Evolutionary conservation across 768 basidiomycete genomes (phyloP).

Genomic region (Baorangia bicolor): DNA sequence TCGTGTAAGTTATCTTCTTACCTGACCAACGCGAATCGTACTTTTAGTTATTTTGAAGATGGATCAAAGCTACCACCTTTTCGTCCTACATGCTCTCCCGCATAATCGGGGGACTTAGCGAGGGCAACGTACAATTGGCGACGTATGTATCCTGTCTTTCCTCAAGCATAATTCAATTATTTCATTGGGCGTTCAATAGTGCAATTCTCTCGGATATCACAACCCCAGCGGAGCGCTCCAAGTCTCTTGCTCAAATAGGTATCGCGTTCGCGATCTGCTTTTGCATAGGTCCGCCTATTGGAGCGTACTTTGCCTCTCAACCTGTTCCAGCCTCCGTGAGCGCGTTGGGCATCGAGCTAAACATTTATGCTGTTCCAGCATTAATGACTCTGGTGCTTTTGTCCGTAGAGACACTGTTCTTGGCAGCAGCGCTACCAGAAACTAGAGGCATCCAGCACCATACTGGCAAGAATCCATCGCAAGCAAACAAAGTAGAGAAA

Average conservation of each 20-base stretch:
- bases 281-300: conserved; percentile 88
- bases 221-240: conserved; percentile 73
- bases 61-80: conserved; percentile 89
- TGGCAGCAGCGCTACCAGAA: conserved; percentile 78
- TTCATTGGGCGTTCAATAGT: conserved; percentile 39
- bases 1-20: conserved; percentile 54
- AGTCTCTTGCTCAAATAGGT: conserved; percentile 87
- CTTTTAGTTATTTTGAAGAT: conserved; percentile 43
- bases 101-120: conserved; percentile 88
- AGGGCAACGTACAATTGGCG: conserved; percentile 96
- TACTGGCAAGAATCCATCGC: conserved; percentile 17
- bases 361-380: conserved; percentile 92
- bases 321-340: conserved; percentile 63
- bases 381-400: conserved; percentile 77
- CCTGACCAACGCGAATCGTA: not conserved
- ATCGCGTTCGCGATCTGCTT: conserved; percentile 97
- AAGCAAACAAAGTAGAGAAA: conserved; percentile 16
- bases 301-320: conserved; percentile 92
- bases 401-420: conserved; percentile 74
- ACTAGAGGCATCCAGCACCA: conserved; percentile 55
- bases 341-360: conserved; percentile 63
- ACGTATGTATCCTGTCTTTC: conserved; percentile 57
- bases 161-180: not conserved
- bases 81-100: conserved; percentile 88
- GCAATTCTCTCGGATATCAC: conserved; percentile 94